Evolutionary conservation across 257 asterid genomes (phyloP).

Genomic region (Gentiana straminea): DNA sequence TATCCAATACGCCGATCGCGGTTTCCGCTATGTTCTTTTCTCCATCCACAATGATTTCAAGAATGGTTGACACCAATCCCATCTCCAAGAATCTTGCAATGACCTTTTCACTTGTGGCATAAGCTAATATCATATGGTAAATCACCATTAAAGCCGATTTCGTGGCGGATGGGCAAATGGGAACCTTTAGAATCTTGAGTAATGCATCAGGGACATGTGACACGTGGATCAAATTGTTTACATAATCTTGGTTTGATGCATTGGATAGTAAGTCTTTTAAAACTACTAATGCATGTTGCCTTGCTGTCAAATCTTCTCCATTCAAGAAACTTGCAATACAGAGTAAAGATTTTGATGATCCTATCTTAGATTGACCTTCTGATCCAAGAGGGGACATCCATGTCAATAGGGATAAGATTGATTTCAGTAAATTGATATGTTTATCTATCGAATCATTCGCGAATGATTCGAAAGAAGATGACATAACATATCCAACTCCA

Average conservation of each 20-base stretch:
- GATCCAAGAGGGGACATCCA: slow-evolving; percentile 44
- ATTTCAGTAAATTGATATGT: slow-evolving; percentile 22
- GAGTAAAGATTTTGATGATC: slow-evolving; percentile 30
- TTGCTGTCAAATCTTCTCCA: slow-evolving; percentile 37
- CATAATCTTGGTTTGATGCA: slow-evolving; percentile 16
- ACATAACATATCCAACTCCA: slow-evolving; percentile 34
- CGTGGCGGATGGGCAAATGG: slow-evolving; percentile 51
- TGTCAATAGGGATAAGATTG: slow-evolving; percentile 37
- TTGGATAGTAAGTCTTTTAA: slow-evolving; percentile 28
- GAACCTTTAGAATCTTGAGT: slow-evolving; percentile 33
- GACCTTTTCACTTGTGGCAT: slow-evolving; percentile 4
- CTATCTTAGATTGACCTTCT: slow-evolving; percentile 38
- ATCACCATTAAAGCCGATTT: slow-evolving; percentile 43
- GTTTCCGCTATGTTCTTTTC: slow-evolving; percentile 40
- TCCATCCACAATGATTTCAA: slow-evolving; percentile 60
- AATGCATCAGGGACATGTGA: slow-evolving; percentile 36
- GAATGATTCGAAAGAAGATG: slow-evolving; percentile 36
- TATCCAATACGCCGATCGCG: slow-evolving; percentile 45
- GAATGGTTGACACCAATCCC: slow-evolving; percentile 43
- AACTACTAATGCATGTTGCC: slow-evolving; percentile 37
- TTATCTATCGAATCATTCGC: slow-evolving; percentile 20
- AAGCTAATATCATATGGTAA: slow-evolving; percentile 20
- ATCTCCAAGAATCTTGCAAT: slow-evolving; percentile 23
- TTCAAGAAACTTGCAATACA: slow-evolving; percentile 42
- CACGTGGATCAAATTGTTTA: slow-evolving; percentile 16